A percentile compares a stretch with the other conserved stretches of the same genome.
These are phyloP conservation scores for Aspergillus affinis DNA, from an alignment of 495 filamentous ascomycete genomes.

Conservation along the genomic window DNA sequence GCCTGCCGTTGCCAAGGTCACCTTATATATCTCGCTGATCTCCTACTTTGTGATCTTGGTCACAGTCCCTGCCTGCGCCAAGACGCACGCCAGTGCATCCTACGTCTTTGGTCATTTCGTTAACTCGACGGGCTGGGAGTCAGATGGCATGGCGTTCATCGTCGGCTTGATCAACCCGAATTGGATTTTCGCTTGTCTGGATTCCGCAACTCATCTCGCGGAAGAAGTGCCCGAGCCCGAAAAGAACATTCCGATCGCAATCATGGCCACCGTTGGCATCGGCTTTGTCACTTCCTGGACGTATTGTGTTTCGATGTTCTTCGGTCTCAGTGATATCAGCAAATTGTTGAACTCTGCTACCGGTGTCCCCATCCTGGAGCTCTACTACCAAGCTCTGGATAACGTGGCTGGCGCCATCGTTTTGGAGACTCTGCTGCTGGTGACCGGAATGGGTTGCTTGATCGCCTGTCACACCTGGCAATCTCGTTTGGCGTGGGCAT, in stretches of 20 bases:
- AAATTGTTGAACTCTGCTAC: slow-evolving; percentile 49
- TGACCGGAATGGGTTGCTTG: slow-evolving; percentile 55
- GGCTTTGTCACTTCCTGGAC: slow-evolving; percentile 58
- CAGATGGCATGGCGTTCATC: slow-evolving; percentile 63
- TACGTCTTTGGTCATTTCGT: slow-evolving; percentile 64
- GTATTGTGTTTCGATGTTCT: slow-evolving; percentile 59
- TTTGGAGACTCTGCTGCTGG: slow-evolving; percentile 53
- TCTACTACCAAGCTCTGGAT: slow-evolving; percentile 55
- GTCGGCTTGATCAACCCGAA: slow-evolving; percentile 62
- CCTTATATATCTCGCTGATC: slow-evolving; percentile 52
- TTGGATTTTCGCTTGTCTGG: slow-evolving; percentile 61
- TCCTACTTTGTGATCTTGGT: slow-evolving; percentile 57
- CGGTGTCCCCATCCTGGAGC: slow-evolving; percentile 55
- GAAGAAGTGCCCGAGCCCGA: slow-evolving; percentile 57
- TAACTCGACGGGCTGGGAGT: slow-evolving; percentile 62
- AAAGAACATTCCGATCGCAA: slow-evolving; percentile 48
- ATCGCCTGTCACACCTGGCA: slow-evolving; percentile 59
- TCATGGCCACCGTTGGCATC: slow-evolving; percentile 59
- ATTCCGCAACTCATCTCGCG: slow-evolving; percentile 61
- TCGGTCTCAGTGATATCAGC: slow-evolving; percentile 53
- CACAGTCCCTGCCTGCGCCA: slow-evolving; percentile 54
- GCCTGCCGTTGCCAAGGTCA: slow-evolving; percentile 48
- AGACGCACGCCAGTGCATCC: slow-evolving; percentile 50
- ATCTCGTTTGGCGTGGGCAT: slow-evolving; percentile 59
- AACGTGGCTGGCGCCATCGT: slow-evolving; percentile 56